Percentiles rank a stretch among this genome's conserved stretches.
These are phyloP conservation scores for Physcia stellaris DNA, from an alignment of 495 filamentous ascomycete species.

Conservation along the genomic window DNA sequence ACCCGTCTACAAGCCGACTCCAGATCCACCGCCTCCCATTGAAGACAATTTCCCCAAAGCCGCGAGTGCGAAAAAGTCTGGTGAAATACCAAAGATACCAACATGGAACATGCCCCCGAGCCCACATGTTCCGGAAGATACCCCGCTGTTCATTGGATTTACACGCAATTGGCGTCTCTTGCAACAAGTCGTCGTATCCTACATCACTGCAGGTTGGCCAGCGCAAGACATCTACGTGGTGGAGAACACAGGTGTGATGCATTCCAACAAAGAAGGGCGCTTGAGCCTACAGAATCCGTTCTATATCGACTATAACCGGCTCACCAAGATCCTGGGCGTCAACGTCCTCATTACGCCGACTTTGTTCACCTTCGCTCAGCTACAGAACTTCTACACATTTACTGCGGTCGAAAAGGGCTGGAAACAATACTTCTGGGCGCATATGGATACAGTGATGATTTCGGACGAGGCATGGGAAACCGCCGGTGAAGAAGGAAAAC, in stretches of 20 bases:
- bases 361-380: conserved; percentile 45
- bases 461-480: conserved; percentile 30
- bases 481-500: conserved; percentile 21
- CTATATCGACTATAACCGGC: conserved; percentile 41
- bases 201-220: conserved; percentile 50
- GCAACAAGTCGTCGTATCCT: conserved; percentile 43
- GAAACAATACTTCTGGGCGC: conserved; percentile 46
- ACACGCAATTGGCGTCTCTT: conserved; percentile 45
- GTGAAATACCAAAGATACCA: conserved; percentile 11
- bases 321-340: conserved; percentile 37
- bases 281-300: conserved; percentile 47
- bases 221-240: conserved; percentile 44
- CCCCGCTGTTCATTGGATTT: conserved; percentile 47
- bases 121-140: conserved; percentile 14
- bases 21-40: conserved; percentile 4
- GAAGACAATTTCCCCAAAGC: conserved; percentile 13
- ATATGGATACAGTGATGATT: conserved; percentile 43
- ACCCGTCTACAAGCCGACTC: conserved; percentile 6
- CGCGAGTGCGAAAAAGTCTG: conserved; percentile 6
- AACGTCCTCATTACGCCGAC: conserved; percentile 43
- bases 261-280: conserved; percentile 35
- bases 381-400: conserved; percentile 47
- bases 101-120: conserved; percentile 13
- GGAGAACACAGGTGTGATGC: conserved; percentile 50
- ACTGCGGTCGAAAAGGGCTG: conserved; percentile 32